phyloP scores from a whole-genome alignment of 169 alveolate species.

The Cystoisospora suis region DNA sequence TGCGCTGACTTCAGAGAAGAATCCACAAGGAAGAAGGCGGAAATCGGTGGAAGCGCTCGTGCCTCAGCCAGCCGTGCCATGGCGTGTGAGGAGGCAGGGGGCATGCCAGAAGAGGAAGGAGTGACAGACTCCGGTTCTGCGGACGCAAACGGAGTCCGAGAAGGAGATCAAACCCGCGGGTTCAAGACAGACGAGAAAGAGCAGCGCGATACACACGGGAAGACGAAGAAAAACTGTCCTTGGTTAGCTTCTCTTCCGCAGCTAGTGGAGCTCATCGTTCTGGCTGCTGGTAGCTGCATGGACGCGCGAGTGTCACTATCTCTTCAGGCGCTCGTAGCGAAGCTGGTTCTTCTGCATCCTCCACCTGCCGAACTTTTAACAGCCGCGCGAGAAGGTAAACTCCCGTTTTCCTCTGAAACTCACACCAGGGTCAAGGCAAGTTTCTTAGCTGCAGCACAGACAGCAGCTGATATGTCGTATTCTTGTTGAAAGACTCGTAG shows the following conservation, averaged over 20 bases:
- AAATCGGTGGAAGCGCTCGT: too few species aligned
- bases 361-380: not conserved
- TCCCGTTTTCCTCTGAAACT: too few species aligned
- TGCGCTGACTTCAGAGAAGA: constrained; percentile 31
- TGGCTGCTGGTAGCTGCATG: not conserved
- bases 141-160: not conserved
- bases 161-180: not conserved
- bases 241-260: constrained; percentile 13
- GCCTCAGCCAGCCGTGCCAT: not conserved
- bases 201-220: not conserved
- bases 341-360: not conserved
- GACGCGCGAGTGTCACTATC: constrained; percentile 20
- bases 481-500: too few species aligned
- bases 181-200: not conserved
- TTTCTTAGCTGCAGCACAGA: too few species aligned
- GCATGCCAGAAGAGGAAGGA: not conserved
- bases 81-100: not conserved
- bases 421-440: too few species aligned
- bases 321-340: constrained; percentile 20
- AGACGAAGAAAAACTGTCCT: not conserved
- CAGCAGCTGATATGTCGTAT: too few species aligned
- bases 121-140: too few species aligned
- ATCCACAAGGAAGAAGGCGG: not conserved
- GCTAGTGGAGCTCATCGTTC: not conserved
- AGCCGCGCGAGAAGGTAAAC: not conserved